Conservation (phyloP, 768 basidiomycete species). For the Lentinula sp. region DNA sequence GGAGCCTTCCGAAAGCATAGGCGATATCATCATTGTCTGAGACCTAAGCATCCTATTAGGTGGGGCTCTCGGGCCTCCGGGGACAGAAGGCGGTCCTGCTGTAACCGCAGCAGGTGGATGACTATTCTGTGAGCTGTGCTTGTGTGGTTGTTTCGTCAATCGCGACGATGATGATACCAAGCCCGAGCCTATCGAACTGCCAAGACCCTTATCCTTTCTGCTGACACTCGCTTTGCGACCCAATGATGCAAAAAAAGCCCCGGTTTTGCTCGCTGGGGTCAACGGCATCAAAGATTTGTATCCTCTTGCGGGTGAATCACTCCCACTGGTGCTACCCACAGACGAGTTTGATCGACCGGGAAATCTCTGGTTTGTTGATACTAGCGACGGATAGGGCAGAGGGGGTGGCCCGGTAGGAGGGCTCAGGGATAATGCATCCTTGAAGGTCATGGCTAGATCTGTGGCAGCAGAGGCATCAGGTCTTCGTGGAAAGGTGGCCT, state of each 20-base stretch:
- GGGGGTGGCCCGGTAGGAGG: constrained; percentile 51
- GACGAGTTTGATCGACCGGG: constrained; percentile 27
- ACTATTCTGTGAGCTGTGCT: constrained; percentile 17
- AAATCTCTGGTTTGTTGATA: constrained; percentile 23
- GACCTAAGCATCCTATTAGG: constrained; percentile 59
- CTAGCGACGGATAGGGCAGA: constrained; percentile 75
- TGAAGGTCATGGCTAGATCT: constrained; percentile 44
- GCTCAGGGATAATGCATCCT: constrained; percentile 39
- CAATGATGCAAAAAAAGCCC: constrained; percentile 69
- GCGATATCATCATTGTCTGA: constrained; percentile 51
- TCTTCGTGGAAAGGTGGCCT: constrained; percentile 73
- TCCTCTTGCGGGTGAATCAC: constrained; percentile 28
- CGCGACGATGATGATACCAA: constrained; percentile 22
- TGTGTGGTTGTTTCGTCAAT: constrained; percentile 28
- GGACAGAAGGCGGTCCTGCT: constrained; percentile 43
- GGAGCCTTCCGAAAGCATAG: constrained; percentile 10
- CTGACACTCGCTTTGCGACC: constrained; percentile 63
- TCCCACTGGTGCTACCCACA: constrained; percentile 2
- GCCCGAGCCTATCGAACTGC: constrained; percentile 7
- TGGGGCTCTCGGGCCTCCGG: constrained; percentile 70
- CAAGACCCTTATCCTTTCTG: constrained; percentile 22
- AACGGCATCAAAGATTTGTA: constrained; percentile 48
- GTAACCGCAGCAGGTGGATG: constrained; percentile 16
- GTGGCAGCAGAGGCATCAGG: constrained; percentile 77
- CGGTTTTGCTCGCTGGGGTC: constrained; percentile 36